Base-by-base conservation (phyloP, 371 early-diverging fungal genomes). In the Mortierella sp. region DNA sequence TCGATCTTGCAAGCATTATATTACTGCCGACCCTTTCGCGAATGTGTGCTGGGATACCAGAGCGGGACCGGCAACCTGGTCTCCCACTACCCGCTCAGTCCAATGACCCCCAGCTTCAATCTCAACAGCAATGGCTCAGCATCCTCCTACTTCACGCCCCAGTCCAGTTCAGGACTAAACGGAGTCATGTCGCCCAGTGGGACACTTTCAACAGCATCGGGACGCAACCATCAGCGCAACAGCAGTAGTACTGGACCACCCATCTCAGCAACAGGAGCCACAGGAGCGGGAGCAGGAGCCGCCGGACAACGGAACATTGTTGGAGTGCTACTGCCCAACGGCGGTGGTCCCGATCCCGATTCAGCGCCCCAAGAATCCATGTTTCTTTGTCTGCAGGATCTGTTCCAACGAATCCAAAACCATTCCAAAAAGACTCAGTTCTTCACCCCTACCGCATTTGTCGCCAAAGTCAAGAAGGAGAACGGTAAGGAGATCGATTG, bases 1-100 rank as follows among this genome's bases (percentile, higher is more conserved):
- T 98, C 98, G 10, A 96, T 99, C 31, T 89, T 99, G 6, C 98
- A 99, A 90, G 96, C 98, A 14, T 93, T 99, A 73, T 99, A 98
- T 90, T 97, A 95, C 80, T 97, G 98, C 88, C 93, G 93, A 72
- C 97, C 98, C 1, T 99, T 99, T 85, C 95, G 99, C 72, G 96
- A 98, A 83, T 97, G 97, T 83, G 94, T 98, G 50, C 90, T 94
- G 83, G 92, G 91, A 82, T 95, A 91, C 80, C 95, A 95, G 26
- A 89, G 89, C 69, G 86, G 81, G 53, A 80, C 88, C 77, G 88
- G 69, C 53, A 55, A 79, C 72, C 75, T 86, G 73, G 67, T 78
- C 74, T 87, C 82, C 43, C 88, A 85, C 31, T 89, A 86, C 57
- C 84, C 89, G 24, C 83, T 73, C 67, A 77, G 73, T 50, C 84